Evolutionary conservation across 805 yeast species (phyloP).

Genomic region (Yamadazyma tumulicola): DNA sequence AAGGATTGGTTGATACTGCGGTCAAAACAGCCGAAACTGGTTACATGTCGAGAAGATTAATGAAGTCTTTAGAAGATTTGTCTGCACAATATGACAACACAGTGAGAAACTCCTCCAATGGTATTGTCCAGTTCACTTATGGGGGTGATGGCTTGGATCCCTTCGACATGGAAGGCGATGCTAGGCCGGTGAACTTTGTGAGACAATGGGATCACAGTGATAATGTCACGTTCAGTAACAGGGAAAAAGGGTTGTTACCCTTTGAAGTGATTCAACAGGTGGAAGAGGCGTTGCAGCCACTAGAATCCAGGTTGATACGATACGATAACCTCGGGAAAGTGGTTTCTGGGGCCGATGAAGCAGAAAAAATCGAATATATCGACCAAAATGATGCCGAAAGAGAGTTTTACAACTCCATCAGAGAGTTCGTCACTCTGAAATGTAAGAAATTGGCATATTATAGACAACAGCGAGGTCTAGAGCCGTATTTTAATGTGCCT

Average conservation of each 20-base stretch:
- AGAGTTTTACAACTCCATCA: conserved; percentile 72
- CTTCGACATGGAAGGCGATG: conserved; percentile 98
- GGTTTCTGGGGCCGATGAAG: conserved; percentile 33
- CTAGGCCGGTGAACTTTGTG: conserved; percentile 87
- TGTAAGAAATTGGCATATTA: conserved; percentile 53
- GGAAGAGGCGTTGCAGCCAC: conserved; percentile 55
- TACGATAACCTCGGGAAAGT: conserved; percentile 72
- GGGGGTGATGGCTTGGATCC: conserved; percentile 99
- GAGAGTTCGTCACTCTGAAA: conserved; percentile 57
- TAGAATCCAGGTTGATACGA: conserved; percentile 58
- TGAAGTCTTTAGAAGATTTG: conserved; percentile 96
- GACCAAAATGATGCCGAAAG: conserved; percentile 89
- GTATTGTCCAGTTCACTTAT: conserved; percentile 94
- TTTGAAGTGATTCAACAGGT: conserved; percentile 59
- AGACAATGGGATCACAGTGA: conserved; percentile 94
- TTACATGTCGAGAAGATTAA: conserved; percentile 95
- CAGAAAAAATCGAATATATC: conserved; percentile 55
- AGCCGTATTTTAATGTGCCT: conserved; percentile 37
- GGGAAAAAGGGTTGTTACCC: conserved; percentile 62
- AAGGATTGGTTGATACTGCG: conserved; percentile 98
- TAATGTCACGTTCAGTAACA: conserved; percentile 61
- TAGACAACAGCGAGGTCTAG: conserved; percentile 53
- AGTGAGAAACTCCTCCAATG: conserved; percentile 91
- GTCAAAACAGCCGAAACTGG: conserved; percentile 99
- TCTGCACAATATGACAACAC: conserved; percentile 91